These are phyloP conservation scores for Thermomyces lanuginosus DNA, from an alignment of 2,329 filamentous ascomycete genomes.

Conservation along the genomic window DNA sequence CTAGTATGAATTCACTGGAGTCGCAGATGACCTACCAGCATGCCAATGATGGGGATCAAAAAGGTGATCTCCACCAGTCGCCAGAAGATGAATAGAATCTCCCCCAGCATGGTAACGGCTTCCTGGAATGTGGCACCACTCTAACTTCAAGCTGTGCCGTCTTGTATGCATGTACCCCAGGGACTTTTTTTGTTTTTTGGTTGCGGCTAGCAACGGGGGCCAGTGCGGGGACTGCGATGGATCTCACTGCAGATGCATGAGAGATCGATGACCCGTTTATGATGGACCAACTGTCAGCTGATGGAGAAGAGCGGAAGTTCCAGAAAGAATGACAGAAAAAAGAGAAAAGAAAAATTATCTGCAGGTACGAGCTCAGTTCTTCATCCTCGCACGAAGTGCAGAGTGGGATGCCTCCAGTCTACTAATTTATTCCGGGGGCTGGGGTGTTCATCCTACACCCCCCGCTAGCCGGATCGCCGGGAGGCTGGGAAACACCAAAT, in stretches of 20 bases:
- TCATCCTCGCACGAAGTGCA: too few relatives aligned
- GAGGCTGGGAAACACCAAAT: conserved; percentile 5
- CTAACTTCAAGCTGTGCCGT: too few relatives aligned
- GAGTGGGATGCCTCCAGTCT: too few relatives aligned
- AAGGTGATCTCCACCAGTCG: conserved; percentile 45
- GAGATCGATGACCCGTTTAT: conserved; percentile 1
- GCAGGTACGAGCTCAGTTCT: too few relatives aligned
- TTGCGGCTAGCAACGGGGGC: background rate
- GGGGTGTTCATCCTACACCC: too few relatives aligned
- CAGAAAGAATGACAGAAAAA: conserved; percentile 2
- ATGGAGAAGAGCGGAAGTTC: background rate
- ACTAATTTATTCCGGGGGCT: too few relatives aligned
- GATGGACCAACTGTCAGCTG: conserved; percentile 1
- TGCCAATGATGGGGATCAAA: conserved; percentile 46
- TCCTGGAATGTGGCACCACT: too few relatives aligned
- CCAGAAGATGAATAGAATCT: conserved; percentile 46
- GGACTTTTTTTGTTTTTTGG: background rate
- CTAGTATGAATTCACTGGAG: conserved; percentile 1
- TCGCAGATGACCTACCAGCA: conserved; percentile 31
- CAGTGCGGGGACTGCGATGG: background rate
- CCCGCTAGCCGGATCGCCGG: too few relatives aligned
- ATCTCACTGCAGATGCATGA: background rate
- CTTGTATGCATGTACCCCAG: too few relatives aligned
- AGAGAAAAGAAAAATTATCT: background rate
- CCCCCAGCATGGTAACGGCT: conserved; percentile 30